Evolutionary conservation across 2,329 filamentous ascomycete genomes (phyloP), one percentile per base, ranked within the genome.

Genomic region (Aspergillus ochraceoroseus): DNA sequence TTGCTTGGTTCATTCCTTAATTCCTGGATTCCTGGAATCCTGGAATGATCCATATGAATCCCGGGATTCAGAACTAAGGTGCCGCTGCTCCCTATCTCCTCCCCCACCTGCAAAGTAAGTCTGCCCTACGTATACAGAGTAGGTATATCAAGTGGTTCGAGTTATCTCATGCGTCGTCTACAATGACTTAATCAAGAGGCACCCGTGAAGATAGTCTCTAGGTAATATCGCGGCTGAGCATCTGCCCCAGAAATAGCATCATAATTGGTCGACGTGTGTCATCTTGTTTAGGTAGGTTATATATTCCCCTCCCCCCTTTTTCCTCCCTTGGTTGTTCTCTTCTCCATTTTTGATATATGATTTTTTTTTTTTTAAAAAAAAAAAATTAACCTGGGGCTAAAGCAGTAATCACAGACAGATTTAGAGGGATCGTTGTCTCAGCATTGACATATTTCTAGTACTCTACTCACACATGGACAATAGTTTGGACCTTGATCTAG

Each of bases 401-500:
- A 39, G 37, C 37, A 15, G 30, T 5, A 32, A 13, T 34, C 14
- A 15, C 7, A 15, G 15, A 26, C 8, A 9, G 20, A 7, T 25
- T 23, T 19, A 25, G 4, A 15, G 22, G 22, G 39, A 19, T 38
- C 35, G 14, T 29, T 42, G 30, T 32, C 28, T 33, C 19, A 36
- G 22, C 32, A 37, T 37, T 37, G 30, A 22, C 17, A 36, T 38
- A 23, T 34, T 37, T 19, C 41, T 44, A 47, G 41, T 43, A 14
- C 41, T 19, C 41, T 44, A 47, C 45, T 43, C 19, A 29, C 30
- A 32, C 29, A 38, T n/a, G n/a, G n/a, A n/a, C n/a, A 14, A 27
- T 42, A 41, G 23, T 29, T 39, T 42, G 39, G 29, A 28, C 36
- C 31, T 28, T 22, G 43, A 48, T 41, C 46, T 46, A 48, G 46